A percentile compares a stretch with the other conserved stretches of the same genome.
These are phyloP conservation scores for Trypethelium eluteriae DNA, from an alignment of 495 filamentous ascomycete species.

Conservation along the genomic window DNA sequence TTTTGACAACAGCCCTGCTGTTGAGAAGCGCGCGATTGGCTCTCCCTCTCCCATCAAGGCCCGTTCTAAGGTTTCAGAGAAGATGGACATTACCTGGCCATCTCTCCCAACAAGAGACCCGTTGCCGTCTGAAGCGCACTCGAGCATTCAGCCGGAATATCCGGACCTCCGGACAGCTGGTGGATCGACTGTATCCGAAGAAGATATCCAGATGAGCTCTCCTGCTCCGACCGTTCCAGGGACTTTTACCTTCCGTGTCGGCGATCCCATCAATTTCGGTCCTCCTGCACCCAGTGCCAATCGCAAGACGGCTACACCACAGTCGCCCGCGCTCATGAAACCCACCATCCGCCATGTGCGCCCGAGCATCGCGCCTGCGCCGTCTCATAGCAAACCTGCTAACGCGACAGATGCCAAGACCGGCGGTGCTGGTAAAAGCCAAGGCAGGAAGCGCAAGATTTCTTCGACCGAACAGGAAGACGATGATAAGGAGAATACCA, in stretches of 20 bases:
- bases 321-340: slow-evolving; percentile 8
- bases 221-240: slow-evolving; percentile 18
- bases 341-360: slow-evolving; percentile 25
- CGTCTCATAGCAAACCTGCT: background rate
- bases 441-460: slow-evolving; percentile 37
- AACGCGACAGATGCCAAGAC: background rate
- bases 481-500: slow-evolving; percentile 24
- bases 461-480: background rate
- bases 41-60: slow-evolving; percentile 43
- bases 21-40: slow-evolving; percentile 5
- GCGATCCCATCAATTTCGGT: slow-evolving; percentile 29
- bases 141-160: background rate
- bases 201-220: slow-evolving; percentile 12
- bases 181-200: slow-evolving; percentile 27
- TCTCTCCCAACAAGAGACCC: slow-evolving; percentile 11
- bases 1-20: slow-evolving; percentile 35
- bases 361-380: slow-evolving; percentile 2
- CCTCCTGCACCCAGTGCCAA: slow-evolving; percentile 26
- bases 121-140: background rate
- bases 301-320: slow-evolving; percentile 22
- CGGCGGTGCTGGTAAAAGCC: background rate
- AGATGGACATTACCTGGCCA: slow-evolving; percentile 14
- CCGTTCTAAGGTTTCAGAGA: slow-evolving; percentile 30
- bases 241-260: slow-evolving; percentile 36
- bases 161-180: slow-evolving; percentile 20